Evolutionary conservation across 371 early-diverging fungal genomes (phyloP), one percentile per base, ranked within the genome.

Genomic region (Mucor plumbeus): DNA sequence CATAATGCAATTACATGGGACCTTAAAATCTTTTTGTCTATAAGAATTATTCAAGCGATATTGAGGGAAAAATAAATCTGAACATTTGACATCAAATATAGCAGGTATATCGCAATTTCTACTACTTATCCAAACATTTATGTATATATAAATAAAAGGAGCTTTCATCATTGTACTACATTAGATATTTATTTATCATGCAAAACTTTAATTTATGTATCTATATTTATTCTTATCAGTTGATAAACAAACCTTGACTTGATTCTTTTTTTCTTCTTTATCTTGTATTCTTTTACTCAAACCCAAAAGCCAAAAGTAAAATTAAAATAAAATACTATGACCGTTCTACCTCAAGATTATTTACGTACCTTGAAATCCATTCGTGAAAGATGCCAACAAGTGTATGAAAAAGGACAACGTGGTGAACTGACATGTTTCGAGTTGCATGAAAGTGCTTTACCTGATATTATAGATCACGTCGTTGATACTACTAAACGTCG

Each of bases 331-430:
- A 48, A 19, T 19, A 21, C 33, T 44, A 76, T 77, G 75, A 78
- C 76, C 1, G 19, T 81, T 40, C 59, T 73, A n/a, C 70, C 79
- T 8, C 70, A 81, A 76, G 77, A 79, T 63, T 87, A 94, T 73
- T 83, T 96, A 34, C 84, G 80, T 61, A 89, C 94, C 7, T 85
- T 97, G 38, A 74, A 70, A n/a, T 85, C 96, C 10, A 88, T 97
- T 33, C 90, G 97, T 53, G 90, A 91, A 47, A 83, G 94, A 19
- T 85, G 91, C 43, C 54, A 76, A 2, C 70, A 77, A 43, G 90
- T 95, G 8, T 93, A 91, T 65, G 79, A 81, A 55, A 77, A 86
- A 64, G 89, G 88, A 0, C 69, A 82, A 40, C 54, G 60, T 4
- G 82, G 81, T 40, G 70, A 80, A 43, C 82, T 89, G 35, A 65